Base-by-base conservation (phyloP, 1,284 basidiomycete genomes). In the Leccinum subatratum region DNA sequence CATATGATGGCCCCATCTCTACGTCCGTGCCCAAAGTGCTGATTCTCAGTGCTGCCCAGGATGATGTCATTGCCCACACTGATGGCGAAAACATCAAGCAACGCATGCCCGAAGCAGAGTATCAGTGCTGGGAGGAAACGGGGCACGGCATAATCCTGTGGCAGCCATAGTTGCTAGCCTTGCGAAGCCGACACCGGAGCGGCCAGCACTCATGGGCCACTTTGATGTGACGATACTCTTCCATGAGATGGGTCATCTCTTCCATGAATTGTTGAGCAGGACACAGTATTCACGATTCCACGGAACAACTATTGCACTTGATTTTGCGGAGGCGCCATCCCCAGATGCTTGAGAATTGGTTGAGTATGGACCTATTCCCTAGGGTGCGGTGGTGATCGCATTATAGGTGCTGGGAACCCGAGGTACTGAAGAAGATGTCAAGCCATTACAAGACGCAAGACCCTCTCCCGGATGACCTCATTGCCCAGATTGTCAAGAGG, bases 271-370 rank as follows among this genome's bases (percentile, higher is more conserved):
- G 62, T 78, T 93, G 64, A 90, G 88, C 72, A 81, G 79, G 67
- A 94, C 92, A 22, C 85, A 84, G 70, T 94, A 87, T 75, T 78
- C 86, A 25, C 81, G 88, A 30, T 95, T 95, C 85, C 91, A 94
- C 70, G 92, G 92, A 8, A 93, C 90, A 32, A 83, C 82, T 56
- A 91, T 93, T 39, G 90, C 89, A 2, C 77, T 89, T 11, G 93
- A 95, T 78, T 95, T 95, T 70, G 93, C 92, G 7, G 93, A 94
- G 77, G 91, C 92, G 1, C 93, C 93, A 0, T 90, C 88, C 88
- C 25, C 92, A 95, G 79, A 94, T 95, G 93, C 81, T 95, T 67
- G 94, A 95, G 78, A 93, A 95, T 74, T 95, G 93, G 93, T 87
- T 59, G 7, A 79, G 67, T 5, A 59, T 16, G 20, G 32, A 30